These are phyloP conservation scores for Noccaea bulbosa DNA, from an alignment of 345 rosid species.

Conservation along the genomic window DNA sequence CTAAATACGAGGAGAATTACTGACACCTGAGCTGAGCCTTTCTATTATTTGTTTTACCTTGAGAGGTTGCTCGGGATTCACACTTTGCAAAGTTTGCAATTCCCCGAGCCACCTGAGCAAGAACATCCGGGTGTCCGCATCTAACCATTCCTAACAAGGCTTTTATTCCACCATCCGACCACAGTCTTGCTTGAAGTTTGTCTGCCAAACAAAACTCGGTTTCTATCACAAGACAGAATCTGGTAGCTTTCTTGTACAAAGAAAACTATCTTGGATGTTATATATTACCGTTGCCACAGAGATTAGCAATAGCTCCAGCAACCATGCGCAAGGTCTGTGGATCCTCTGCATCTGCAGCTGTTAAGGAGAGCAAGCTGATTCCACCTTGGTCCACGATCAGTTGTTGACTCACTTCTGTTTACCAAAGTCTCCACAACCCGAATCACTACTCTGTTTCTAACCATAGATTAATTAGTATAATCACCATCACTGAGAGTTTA, in stretches of 20 bases:
- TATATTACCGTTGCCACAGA: slow-evolving; percentile 90
- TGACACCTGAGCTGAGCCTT: no score
- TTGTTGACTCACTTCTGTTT: slow-evolving; percentile 91
- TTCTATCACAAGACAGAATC: not conserved
- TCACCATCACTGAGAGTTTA: slow-evolving; percentile 38
- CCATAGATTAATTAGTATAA: not conserved
- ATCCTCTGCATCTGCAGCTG: slow-evolving; percentile 93
- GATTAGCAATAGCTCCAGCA: slow-evolving; percentile 98
- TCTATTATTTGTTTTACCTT: slow-evolving; percentile 52
- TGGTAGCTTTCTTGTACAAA: not conserved
- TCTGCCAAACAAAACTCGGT: slow-evolving; percentile 49
- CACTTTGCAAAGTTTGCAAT: slow-evolving; percentile 99
- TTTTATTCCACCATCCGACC: slow-evolving; percentile 94
- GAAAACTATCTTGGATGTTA: slow-evolving; percentile 10
- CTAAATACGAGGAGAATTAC: no score
- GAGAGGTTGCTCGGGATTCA: slow-evolving; percentile 84
- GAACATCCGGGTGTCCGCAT: slow-evolving; percentile 94
- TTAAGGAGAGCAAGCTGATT: slow-evolving; percentile 70
- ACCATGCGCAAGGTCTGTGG: slow-evolving; percentile 97
- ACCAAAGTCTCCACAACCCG: slow-evolving; percentile 22
- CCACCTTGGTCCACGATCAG: slow-evolving; percentile 97
- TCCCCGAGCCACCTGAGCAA: slow-evolving; percentile 97
- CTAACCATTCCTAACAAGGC: slow-evolving; percentile 96
- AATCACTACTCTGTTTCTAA: slow-evolving; percentile 22
- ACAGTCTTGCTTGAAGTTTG: slow-evolving; percentile 82